Base-by-base conservation (phyloP, 2,329 filamentous ascomycete genomes). In the Fusarium palustre region DNA sequence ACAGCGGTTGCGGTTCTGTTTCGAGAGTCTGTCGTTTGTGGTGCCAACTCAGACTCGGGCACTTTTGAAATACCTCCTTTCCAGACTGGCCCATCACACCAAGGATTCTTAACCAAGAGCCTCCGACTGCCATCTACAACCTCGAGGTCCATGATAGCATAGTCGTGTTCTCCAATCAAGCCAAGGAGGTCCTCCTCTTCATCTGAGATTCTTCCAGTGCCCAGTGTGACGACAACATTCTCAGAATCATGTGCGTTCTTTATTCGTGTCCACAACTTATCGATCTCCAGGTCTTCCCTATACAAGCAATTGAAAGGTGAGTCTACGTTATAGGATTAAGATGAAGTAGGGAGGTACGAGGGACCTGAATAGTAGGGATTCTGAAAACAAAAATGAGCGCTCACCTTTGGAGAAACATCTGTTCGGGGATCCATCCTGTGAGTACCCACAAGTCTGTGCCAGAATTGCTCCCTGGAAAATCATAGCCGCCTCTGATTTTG, bases 401-500 rank as follows among this genome's bases (percentile, higher is more conserved):
- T 69, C 79, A 88, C 88, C 86, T 90, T 75, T 97, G 94, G 2
- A 98, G 83, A 74, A 97, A 97, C 2, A 98, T 83, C 78, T 99
- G 96, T 79, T 99, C 94, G 0, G 96, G 96, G 50, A 99, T 94
- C 96, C 96, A 99, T 31, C 96, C 95, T 0, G 92, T 97, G 56
- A 99, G 81, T 2, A 97, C 91, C 88, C 93, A 97, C 6, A 99
- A 81, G 79, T 99, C 96, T 4, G 95, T 98, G 13, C 93, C 94
- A 1, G 95, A 98, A 78, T 98, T 98, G 75, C 96, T 98, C 10
- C 96, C 96, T 0, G 96, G 95, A 70, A 99, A 99, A 76, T 99
- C 94, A 77, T 99, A 99, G 34, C 96, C 96, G 30, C 96, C 96
- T 58, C 95, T 88, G 13, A 98, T 89, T 81, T 98, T 99, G 2